Evolutionary conservation across 1,139 yeast species (phyloP).

Genomic region (Spathaspora jeffriesii): DNA sequence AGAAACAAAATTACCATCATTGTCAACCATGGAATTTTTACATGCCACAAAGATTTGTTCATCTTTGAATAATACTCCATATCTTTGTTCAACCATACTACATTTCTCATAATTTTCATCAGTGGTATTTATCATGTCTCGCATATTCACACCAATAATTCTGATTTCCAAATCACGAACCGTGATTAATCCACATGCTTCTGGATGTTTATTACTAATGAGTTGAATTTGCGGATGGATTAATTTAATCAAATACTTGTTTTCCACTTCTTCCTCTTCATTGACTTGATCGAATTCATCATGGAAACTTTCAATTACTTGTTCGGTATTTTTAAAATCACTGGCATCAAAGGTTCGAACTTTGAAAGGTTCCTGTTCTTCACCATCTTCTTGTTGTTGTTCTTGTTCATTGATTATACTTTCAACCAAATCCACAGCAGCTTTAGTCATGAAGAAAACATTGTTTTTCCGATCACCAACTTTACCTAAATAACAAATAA

Average conservation of each 20-base stretch:
- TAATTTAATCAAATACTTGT: slow-evolving; percentile 40
- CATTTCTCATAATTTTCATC: slow-evolving; percentile 34
- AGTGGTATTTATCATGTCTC: slow-evolving; percentile 45
- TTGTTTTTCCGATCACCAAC: slow-evolving; percentile 57
- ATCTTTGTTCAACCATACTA: slow-evolving; percentile 66
- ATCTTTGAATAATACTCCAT: slow-evolving; percentile 66
- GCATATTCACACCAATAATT: slow-evolving; percentile 55
- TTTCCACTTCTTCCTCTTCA: slow-evolving; percentile 33
- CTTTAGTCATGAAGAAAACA: slow-evolving; percentile 64
- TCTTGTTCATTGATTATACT: slow-evolving; percentile 24
- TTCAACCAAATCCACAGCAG: slow-evolving; percentile 68
- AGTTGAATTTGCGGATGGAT: slow-evolving; percentile 48
- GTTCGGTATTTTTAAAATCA: slow-evolving; percentile 26
- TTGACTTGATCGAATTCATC: slow-evolving; percentile 27
- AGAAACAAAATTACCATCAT: slow-evolving; percentile 21
- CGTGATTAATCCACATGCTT: slow-evolving; percentile 51
- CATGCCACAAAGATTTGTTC: slow-evolving; percentile 71
- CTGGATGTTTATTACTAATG: slow-evolving; percentile 30
- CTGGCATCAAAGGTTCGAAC: slow-evolving; percentile 3
- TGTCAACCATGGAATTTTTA: slow-evolving; percentile 28
- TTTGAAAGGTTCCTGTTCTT: not conserved
- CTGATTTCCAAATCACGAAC: slow-evolving; percentile 74
- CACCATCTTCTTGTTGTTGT: not conserved
- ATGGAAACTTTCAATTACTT: slow-evolving; percentile 34
- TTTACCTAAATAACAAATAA: slow-evolving; percentile 63